These are phyloP conservation scores for Penicillium lividum DNA, from an alignment of 495 filamentous ascomycete genomes.

Conservation along the genomic window DNA sequence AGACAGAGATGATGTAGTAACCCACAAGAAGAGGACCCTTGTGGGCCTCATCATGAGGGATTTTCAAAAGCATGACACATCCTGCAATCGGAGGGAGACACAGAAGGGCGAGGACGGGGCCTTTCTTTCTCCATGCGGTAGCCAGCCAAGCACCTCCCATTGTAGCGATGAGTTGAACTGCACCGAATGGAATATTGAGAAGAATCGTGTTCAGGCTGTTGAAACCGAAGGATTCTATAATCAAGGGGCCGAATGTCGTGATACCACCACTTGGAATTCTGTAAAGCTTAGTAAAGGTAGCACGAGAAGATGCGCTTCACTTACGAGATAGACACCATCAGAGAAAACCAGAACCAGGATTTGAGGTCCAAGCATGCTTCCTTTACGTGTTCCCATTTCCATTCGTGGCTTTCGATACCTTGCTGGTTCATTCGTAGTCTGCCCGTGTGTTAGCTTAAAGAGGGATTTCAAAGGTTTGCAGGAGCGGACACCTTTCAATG, in stretches of 20 bases:
- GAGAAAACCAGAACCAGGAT: conserved; percentile 66
- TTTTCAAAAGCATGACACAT: conserved; percentile 53
- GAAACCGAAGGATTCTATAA: conserved; percentile 62
- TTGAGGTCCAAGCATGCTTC: conserved; percentile 65
- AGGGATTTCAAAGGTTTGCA: neutral
- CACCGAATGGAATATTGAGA: conserved; percentile 66
- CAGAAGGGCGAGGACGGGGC: conserved; percentile 55
- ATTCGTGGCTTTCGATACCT: conserved; percentile 56
- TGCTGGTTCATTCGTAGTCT: conserved; percentile 66
- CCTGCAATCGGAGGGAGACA: conserved; percentile 59
- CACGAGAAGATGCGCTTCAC: neutral
- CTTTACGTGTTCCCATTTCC: conserved; percentile 63
- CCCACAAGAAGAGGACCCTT: conserved; percentile 54
- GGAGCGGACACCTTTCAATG: conserved; percentile 49
- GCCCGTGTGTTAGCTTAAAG: conserved; percentile 1
- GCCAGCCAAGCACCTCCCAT: conserved; percentile 59
- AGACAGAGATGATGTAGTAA: conserved; percentile 63
- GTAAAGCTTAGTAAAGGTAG: conserved; percentile 24
- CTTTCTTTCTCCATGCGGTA: conserved; percentile 54
- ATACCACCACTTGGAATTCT: conserved; percentile 65
- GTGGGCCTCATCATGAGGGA: conserved; percentile 45
- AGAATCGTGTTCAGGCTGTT: conserved; percentile 60
- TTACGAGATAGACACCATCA: conserved; percentile 55
- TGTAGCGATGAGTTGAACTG: conserved; percentile 59
- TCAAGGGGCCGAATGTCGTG: conserved; percentile 64